These are phyloP conservation scores for Vaucheria bursata DNA, from an alignment of 352 stramenopile species.

Conservation along the genomic window DNA sequence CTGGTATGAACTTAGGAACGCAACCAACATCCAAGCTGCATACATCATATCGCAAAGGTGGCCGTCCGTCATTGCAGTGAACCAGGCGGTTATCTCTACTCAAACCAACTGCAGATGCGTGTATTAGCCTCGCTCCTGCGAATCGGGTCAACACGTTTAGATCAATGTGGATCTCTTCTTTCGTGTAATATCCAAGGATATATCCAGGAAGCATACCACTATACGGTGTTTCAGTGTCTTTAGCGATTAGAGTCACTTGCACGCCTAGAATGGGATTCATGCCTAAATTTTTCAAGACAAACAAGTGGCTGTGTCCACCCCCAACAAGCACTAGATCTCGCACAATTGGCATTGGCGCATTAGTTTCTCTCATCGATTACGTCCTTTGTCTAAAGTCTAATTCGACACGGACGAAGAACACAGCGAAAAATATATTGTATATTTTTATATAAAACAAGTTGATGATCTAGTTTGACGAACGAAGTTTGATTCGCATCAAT, in stretches of 20 bases:
- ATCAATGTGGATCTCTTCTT: constrained; percentile 60
- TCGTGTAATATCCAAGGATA: constrained; percentile 59
- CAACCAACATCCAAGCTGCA: constrained; percentile 60
- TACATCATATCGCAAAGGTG: constrained; percentile 55
- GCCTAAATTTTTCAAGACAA: constrained; percentile 61
- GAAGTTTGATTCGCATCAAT: no score
- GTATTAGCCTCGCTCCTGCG: constrained; percentile 50
- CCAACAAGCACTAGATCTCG: constrained; percentile 60
- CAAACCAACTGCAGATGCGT: constrained; percentile 51
- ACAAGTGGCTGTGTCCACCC: constrained; percentile 60
- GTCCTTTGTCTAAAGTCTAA: no score
- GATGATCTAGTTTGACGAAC: no score
- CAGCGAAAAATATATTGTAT: neutral
- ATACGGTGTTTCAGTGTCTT: constrained; percentile 60
- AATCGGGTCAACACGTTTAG: constrained; percentile 54
- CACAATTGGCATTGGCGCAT: constrained; percentile 17
- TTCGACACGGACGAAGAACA: neutral
- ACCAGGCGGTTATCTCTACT: constrained; percentile 47
- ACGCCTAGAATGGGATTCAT: constrained; percentile 53
- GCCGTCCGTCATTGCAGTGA: constrained; percentile 50
- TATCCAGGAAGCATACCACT: constrained; percentile 63
- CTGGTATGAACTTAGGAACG: constrained; percentile 43
- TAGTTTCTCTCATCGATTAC: no score
- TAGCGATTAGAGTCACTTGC: constrained; percentile 55
- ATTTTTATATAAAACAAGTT: neutral